Base-by-base conservation (phyloP, 2,329 filamentous ascomycete species). In the Thielaviopsis musarum region DNA sequence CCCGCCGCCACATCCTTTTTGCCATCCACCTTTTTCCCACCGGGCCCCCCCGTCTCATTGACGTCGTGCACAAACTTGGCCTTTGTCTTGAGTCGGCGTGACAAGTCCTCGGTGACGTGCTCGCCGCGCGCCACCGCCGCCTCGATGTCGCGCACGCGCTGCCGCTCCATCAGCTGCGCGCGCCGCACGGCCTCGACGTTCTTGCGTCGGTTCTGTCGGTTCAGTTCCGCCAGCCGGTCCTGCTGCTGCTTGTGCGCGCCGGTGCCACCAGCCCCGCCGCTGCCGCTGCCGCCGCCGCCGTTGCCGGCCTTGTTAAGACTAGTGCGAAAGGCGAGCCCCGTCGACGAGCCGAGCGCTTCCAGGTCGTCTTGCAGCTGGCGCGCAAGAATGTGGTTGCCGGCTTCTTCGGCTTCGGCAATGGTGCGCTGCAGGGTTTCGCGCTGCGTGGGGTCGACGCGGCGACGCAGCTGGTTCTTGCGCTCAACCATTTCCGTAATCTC, bases 101-200 rank as follows among this genome's bases (percentile, higher is more conserved):
- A 80, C 53, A 74, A 73, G 65, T 84, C 82, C 54, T 80, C 79
- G 59, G 76, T 72, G 38, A 81, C 75, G 1, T 75, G 74, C 67
- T 87, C 84, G 59, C 83, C 83, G 48, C 82, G 78, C 62, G 81
- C 81, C 53, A 83, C 71, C 51, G 80, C 81, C 60, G 76, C 77
- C 64, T 82, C 82, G 52, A 76, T 77, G 69, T 79, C 79, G 64
- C 80, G 81, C 65, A 75, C 75, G 64, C 77, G 78, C 56, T 80
- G 79, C 65, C 84, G 80, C 72, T 98, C 93, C 65, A 85, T 85
- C 59, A 95, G 77, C 68, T 96, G 87, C 0, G 91, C 91, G 70
- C 88, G 87, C 62, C 91, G 88, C n/a, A 97, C 87, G 54, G 87
- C 84, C 68, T 95, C 88, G n/a, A 81, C 80, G 67, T 96, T 96